These are phyloP conservation scores for Gymnopilus junonius DNA, from an alignment of 768 basidiomycete genomes.

Conservation along the genomic window DNA sequence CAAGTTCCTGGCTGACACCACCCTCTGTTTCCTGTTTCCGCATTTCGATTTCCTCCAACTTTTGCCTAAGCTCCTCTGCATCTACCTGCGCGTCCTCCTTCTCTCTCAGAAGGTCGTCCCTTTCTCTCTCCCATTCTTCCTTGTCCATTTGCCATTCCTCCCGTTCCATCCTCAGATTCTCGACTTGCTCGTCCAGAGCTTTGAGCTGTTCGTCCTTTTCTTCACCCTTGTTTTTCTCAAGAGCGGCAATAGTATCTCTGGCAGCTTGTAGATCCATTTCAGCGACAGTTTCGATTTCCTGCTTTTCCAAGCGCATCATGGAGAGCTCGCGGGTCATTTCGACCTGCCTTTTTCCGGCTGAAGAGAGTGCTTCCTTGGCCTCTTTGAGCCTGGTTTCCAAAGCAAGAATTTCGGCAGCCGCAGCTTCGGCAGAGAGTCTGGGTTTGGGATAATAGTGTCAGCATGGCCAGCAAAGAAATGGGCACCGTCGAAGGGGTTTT, in stretches of 20 bases:
- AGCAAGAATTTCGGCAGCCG: slow-evolving; percentile 46
- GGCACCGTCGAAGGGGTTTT: slow-evolving; percentile 73
- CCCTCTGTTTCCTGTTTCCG: slow-evolving; percentile 43
- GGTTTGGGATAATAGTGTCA: slow-evolving; percentile 62
- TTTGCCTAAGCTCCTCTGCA: slow-evolving; percentile 16
- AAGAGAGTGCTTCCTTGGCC: slow-evolving; percentile 59
- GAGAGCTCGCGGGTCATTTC: slow-evolving; percentile 67
- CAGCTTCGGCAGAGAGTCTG: slow-evolving; percentile 46
- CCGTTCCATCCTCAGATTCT: slow-evolving; percentile 53
- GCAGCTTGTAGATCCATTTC: slow-evolving; percentile 68
- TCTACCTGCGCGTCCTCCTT: slow-evolving; percentile 48
- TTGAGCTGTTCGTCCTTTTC: slow-evolving; percentile 48
- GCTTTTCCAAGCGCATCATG: slow-evolving; percentile 67
- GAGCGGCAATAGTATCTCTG: slow-evolving; percentile 62
- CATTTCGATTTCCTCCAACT: slow-evolving; percentile 31
- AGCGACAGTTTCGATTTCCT: slow-evolving; percentile 67
- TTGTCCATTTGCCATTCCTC: slow-evolving; percentile 55
- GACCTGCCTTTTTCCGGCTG: slow-evolving; percentile 63
- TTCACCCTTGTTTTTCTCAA: slow-evolving; percentile 40
- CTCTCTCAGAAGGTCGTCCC: slow-evolving; percentile 43
- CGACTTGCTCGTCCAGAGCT: slow-evolving; percentile 52
- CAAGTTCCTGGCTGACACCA: slow-evolving; percentile 39
- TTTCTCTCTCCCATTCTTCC: slow-evolving; percentile 42
- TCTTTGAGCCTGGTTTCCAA: slow-evolving; percentile 72
- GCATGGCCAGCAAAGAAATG: slow-evolving; percentile 87